Evolutionary conservation across 2,329 filamentous ascomycete genomes (phyloP), one percentile per base, ranked within the genome.

Genomic region (Epichloe coenophiala): DNA sequence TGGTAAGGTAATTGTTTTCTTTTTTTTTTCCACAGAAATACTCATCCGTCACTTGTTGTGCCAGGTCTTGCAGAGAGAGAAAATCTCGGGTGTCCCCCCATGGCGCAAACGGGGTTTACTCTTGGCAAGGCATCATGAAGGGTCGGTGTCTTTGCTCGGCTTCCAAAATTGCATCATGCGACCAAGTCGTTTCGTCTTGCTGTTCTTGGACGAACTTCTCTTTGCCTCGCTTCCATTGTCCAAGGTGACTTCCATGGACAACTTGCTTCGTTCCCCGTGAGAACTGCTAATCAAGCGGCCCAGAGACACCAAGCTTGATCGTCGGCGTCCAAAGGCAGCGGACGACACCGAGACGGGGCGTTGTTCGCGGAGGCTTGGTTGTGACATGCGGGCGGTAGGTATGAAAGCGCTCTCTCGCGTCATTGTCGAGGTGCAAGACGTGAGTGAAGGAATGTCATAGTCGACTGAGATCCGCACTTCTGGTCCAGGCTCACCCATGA

Each of bases 161-260:
- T 84, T 87, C 84, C 84, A 90, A 64, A 90, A 90, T 58, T 84
- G 81, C 74, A 88, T 81, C 70, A 89, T 74, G 48, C 84, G 83
- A 62, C 86, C 84, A 38, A 89, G 68, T 33, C 84, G 77, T 63
- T 81, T 86, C 38, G 79, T 72, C 63, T 81, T 85, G 71, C 83
- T 86, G 23, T 59, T 60, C 63, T 80, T 81, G 7, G 63, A 58
- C 69, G 76, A 77, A 59, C 63, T 58, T 70, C 75, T 77, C 60
- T 77, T 79, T 36, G 52, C 55, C 35, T 79, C 77, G 0, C 68
- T 61, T n/a, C 81, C 75, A 40, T 67, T 71, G 43, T 80, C 78
- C 54, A 71, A 60, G 5, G 74, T 71, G 44, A 84, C 78, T 61
- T 87, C 84, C 59, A 83, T 81, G 0, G 81, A 85, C 21, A 88